These are phyloP conservation scores for Fonsecaea monophora DNA, from an alignment of 2,329 filamentous ascomycete species.

Conservation along the genomic window DNA sequence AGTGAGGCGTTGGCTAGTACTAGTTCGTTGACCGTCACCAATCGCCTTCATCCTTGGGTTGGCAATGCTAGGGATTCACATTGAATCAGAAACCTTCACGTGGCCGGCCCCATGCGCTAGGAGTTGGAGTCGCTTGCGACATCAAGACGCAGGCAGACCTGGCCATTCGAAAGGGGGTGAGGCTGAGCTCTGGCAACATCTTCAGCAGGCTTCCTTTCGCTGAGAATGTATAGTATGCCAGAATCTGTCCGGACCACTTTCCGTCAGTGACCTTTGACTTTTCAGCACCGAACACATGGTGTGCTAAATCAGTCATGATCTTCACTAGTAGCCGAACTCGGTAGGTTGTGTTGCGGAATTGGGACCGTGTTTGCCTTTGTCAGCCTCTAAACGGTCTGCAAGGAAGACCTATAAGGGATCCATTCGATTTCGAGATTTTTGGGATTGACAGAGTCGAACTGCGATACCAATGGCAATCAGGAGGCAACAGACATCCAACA, in stretches of 20 bases:
- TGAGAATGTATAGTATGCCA: not conserved
- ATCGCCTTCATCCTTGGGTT: conserved; percentile 1
- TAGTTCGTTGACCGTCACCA: conserved; percentile 7
- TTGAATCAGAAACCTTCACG: conserved; percentile 4
- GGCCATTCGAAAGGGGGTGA: not conserved
- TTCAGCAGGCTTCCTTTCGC: not conserved
- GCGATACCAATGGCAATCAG: conserved; percentile 15
- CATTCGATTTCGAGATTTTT: not conserved
- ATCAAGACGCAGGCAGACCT: not conserved
- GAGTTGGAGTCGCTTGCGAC: not conserved
- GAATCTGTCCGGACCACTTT: not conserved
- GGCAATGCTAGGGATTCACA: conserved; percentile 4
- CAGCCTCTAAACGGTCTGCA: not conserved
- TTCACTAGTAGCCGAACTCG: not conserved
- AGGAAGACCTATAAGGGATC: not conserved
- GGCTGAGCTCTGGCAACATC: not conserved
- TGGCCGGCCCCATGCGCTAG: conserved; percentile 1
- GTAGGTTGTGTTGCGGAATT: conserved; percentile 14
- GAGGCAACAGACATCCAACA: conserved; percentile 17
- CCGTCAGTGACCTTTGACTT: not conserved
- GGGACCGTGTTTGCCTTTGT: conserved; percentile 13
- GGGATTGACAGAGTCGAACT: not conserved
- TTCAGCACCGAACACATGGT: not conserved
- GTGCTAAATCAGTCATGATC: not conserved
- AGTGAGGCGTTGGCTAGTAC: conserved; percentile 10